Evolutionary conservation across 2,329 filamentous ascomycete species (phyloP), one percentile per base, ranked within the genome.

Genomic region (Dryadomyces quercus-mongolicae): DNA sequence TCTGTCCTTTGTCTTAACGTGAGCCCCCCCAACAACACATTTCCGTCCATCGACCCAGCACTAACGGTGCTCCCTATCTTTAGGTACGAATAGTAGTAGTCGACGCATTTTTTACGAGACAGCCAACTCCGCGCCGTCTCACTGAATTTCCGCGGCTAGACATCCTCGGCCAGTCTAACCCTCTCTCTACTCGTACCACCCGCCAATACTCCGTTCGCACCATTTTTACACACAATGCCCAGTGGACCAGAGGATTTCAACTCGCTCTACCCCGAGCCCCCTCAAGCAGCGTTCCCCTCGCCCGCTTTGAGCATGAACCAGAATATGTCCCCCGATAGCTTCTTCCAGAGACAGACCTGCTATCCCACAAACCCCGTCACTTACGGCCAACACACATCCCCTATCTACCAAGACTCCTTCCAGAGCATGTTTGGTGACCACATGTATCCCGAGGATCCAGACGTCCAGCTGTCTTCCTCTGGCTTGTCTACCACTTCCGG

Each of bases 401-500:
- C 68, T 12, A 62, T 78, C 52, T 81, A 77, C 65, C 60, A 73
- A 31, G 76, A 77, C 18, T 57, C 66, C 56, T 63, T 62, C 59
- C 68, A 60, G 60, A 74, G 72, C 65, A 65, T 76, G 59, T 72
- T 77, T 61, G 68, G 51, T 61, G 68, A 66, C 60, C 70, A 70
- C 58, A 66, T 73, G 58, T 78, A 74, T 60, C 62, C 67, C 20
- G 78, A 80, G 45, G 77, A 80, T 52, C 64, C 67, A 57, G 76
- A 80, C 20, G 65, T 75, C 63, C 68, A 70, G 56, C 63, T 76
- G 22, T 73, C 75, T 16, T 78, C 75, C 34, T 84, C 76, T 52
- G 81, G 75, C 63, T 74, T 77, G 58, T 88, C 76, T 57, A 81
- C 76, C 56, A 75, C 74, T 22, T 85, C 80, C 56, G 82, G 68